Evolutionary conservation across 495 filamentous ascomycete genomes (phyloP).

Genomic region (Trichoderma asperelloides): DNA sequence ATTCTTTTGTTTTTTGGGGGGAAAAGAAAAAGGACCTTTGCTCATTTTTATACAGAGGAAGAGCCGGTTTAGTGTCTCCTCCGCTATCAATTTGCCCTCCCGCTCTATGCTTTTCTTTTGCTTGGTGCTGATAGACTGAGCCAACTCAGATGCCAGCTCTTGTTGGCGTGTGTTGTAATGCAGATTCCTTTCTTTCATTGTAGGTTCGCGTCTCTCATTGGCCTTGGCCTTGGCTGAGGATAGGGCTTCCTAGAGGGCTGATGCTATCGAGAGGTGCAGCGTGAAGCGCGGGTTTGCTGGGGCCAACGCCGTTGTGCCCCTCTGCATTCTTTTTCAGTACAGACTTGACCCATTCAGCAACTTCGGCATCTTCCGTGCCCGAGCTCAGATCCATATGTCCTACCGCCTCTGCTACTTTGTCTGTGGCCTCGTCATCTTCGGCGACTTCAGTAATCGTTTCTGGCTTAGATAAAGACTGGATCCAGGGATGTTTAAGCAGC

Average conservation of each 20-base stretch:
- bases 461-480: slow-evolving; percentile 72
- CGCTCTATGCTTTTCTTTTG: not conserved
- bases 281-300: slow-evolving; percentile 62
- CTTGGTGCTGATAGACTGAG: not conserved
- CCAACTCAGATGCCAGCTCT: slow-evolving; percentile 2
- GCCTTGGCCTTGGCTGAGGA: slow-evolving; percentile 11
- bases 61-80: not conserved
- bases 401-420: slow-evolving; percentile 36
- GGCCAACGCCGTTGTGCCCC: slow-evolving; percentile 30
- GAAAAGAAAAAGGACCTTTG: too few species aligned
- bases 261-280: slow-evolving; percentile 63
- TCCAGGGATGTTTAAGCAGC: slow-evolving; percentile 83
- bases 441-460: slow-evolving; percentile 69
- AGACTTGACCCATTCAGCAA: slow-evolving; percentile 73
- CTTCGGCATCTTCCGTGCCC: slow-evolving; percentile 61
- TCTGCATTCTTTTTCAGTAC: slow-evolving; percentile 54
- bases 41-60: not conserved
- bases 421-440: slow-evolving; percentile 47
- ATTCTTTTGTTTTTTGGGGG: too few species aligned
- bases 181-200: slow-evolving; percentile 2
- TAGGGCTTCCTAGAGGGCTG: slow-evolving; percentile 33
- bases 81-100: not conserved
- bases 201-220: not conserved
- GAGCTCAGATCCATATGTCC: slow-evolving; percentile 32
- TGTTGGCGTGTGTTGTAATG: slow-evolving; percentile 8